These are phyloP conservation scores for Meyerozyma smithsonii DNA, from an alignment of 1,139 yeast species.

Conservation along the genomic window DNA sequence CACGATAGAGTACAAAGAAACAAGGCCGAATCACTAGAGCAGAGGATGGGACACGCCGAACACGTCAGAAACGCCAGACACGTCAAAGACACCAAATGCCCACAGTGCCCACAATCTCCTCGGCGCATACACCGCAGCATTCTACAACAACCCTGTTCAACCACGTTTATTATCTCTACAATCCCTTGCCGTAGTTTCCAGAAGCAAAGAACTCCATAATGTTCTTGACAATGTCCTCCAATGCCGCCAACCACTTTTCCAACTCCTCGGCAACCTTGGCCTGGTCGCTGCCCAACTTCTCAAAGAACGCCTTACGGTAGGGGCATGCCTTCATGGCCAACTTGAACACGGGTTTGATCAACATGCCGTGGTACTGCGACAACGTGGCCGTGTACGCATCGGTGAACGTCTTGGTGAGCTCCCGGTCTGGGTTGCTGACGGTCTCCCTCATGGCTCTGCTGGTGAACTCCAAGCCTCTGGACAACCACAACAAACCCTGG, in stretches of 20 bases:
- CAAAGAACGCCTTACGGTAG: conserved; percentile 80
- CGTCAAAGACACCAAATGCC: no score
- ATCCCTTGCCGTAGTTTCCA: conserved; percentile 87
- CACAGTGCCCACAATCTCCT: no score
- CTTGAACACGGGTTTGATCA: conserved; percentile 82
- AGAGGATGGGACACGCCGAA: no score
- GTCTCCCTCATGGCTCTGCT: conserved; percentile 85
- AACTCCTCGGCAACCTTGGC: conserved; percentile 63
- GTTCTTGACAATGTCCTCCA: conserved; percentile 68
- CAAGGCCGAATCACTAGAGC: no score
- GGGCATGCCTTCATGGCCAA: conserved; percentile 96
- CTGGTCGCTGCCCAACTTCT: conserved; percentile 70
- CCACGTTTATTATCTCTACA: conserved; percentile 37
- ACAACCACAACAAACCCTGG: conserved; percentile 86
- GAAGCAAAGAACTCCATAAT: conserved; percentile 70
- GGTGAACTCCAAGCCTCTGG: conserved; percentile 83
- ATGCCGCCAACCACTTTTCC: conserved; percentile 67
- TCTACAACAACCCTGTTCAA: no score
- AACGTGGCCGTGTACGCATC: conserved; percentile 78
- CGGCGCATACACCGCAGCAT: no score
- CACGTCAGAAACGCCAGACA: no score
- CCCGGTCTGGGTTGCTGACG: conserved; percentile 54
- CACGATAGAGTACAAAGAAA: no score
- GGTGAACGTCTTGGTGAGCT: conserved; percentile 73
- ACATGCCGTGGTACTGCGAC: conserved; percentile 74